Evolutionary conservation across 202 grass and related monocot species (phyloP), one percentile per base, ranked within the genome.

Genomic region (Brachypodium distachyon): DNA sequence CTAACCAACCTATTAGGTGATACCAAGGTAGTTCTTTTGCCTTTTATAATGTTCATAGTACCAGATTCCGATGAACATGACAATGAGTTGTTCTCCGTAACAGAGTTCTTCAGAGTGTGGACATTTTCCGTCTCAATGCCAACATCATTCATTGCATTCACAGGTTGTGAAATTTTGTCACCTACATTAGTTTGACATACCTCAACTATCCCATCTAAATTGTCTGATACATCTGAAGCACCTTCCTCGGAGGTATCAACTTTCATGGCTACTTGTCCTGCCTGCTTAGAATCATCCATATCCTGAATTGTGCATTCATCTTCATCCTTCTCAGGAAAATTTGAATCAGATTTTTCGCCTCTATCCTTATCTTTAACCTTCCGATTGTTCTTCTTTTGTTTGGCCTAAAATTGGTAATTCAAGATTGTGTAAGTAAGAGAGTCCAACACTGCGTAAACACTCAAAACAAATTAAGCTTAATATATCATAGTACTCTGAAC

Each of bases 321-420:
- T 65, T 12, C 17, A 77, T 40, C 55, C 69, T 71, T 83, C 72
- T 89, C 86, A 79, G 58, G 44, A 74, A 73, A 70, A 37, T 61
- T 84, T 57, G 72, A 77, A 80, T 92, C 72, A 19, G 32, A 42
- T 57, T 80, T 89, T 68, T 95, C 89, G 63, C 91, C 92, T 77
- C 70, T 99, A 74, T 85, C 92, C 87, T 83, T 95, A 23, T 87
- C 96, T 77, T 90, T 93, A 72, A 65, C 69, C 81, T 96, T 99
- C 62, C 88, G 87, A 78, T 77, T 92, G 73, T 87, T 96, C 65
- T 89, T 87, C 83, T 96, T 99, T 74, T 96, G 92, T 80, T 99
- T 99, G 23, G 80, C 83, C 96, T 99, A 73, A 46, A 73, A 80
- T 75, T 63, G 61, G 37, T 70, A 73, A 84, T 76, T 76, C 33